phyloP scores from a whole-genome alignment of 2,329 filamentous ascomycete genomes.

The Zymoseptoria passerinii region DNA sequence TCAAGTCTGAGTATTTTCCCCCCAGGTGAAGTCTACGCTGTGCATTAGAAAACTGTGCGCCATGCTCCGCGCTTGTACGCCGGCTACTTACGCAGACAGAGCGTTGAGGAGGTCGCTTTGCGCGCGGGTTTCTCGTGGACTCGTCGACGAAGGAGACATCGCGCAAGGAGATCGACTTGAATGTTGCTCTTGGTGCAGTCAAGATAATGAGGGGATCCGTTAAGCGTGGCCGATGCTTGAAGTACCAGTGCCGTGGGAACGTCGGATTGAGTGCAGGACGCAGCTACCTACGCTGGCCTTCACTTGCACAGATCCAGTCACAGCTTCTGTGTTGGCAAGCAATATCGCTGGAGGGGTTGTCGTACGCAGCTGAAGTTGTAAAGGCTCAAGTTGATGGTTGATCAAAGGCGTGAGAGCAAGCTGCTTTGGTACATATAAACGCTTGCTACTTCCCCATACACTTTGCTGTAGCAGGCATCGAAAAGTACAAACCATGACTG shows the following conservation, averaged over 20 bases:
- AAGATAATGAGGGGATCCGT: conserved; percentile 1
- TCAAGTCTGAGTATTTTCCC: conserved; percentile 42
- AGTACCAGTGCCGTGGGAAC: neutral
- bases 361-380: neutral
- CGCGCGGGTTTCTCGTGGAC: conserved; percentile 31
- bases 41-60: conserved; percentile 20
- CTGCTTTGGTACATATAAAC: neutral
- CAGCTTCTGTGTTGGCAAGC: neutral
- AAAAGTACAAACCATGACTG: neutral
- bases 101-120: conserved; percentile 40
- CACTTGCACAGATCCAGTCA: neutral
- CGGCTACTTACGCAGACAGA: conserved; percentile 38
- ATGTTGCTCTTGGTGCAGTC: neutral
- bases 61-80: conserved; percentile 1
- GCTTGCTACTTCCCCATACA: neutral
- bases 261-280: neutral
- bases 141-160: conserved; percentile 16
- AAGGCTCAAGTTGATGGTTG: neutral
- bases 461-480: neutral
- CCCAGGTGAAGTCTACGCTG: conserved; percentile 27
- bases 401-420: neutral
- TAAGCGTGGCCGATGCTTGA: neutral
- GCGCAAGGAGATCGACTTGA: neutral
- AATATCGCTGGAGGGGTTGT: neutral
- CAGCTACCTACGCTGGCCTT: neutral